phyloP scores from a whole-genome alignment of 1,284 basidiomycete species.

The Cutaneotrichosporon curvatum region DNA sequence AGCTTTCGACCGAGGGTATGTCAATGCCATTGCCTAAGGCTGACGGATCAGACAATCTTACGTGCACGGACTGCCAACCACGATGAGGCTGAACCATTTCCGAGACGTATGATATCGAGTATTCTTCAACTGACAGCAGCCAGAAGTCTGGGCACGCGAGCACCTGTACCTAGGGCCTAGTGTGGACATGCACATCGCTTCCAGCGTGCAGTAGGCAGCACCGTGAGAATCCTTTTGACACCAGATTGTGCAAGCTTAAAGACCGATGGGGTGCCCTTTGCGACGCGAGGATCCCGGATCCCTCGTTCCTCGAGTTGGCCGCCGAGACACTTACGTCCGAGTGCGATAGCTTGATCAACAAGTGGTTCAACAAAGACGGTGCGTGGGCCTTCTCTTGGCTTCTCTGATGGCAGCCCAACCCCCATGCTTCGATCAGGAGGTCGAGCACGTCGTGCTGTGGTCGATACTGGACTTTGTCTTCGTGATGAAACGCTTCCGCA shows the following conservation, averaged over 20 bases:
- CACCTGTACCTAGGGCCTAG: conserved; percentile 27
- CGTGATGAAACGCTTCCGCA: conserved; percentile 26
- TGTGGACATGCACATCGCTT: conserved; percentile 34
- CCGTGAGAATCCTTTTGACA: not conserved
- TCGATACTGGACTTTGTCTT: conserved; percentile 31
- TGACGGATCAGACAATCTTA: conserved; percentile 20
- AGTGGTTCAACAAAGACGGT: conserved; percentile 27
- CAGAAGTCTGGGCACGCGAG: conserved; percentile 28
- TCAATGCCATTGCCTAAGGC: not conserved
- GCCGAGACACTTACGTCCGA: conserved; percentile 26
- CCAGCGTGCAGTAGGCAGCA: conserved; percentile 26
- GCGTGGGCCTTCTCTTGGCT: not conserved
- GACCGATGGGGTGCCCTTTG: conserved; percentile 33
- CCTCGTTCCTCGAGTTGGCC: conserved; percentile 24
- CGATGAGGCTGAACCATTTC: conserved; percentile 25
- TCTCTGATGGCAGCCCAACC: conserved; percentile 13
- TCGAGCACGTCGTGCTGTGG: conserved; percentile 31
- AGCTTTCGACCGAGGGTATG: conserved; percentile 33
- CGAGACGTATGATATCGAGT: conserved; percentile 18
- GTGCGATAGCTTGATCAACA: conserved; percentile 22
- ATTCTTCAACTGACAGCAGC: conserved; percentile 9
- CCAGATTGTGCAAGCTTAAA: conserved; percentile 30
- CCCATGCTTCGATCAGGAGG: conserved; percentile 23
- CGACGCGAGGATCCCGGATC: conserved; percentile 18
- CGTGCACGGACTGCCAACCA: conserved; percentile 25